Evolutionary conservation across 495 filamentous ascomycete genomes (phyloP), one percentile per base, ranked within the genome.

Genomic region (Aspergillus heteromorphus): DNA sequence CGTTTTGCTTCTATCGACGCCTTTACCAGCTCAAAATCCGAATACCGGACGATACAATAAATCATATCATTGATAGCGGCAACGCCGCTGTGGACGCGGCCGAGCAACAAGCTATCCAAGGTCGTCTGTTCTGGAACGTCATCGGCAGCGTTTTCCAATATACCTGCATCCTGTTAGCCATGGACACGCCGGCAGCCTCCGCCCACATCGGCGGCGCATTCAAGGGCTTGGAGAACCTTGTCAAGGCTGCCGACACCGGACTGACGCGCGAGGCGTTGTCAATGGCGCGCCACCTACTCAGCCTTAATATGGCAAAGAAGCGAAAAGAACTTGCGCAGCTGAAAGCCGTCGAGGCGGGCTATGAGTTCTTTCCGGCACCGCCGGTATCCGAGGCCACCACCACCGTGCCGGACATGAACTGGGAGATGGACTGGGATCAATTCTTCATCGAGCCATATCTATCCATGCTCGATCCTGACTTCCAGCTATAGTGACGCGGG

Each of bases 81-180:
- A 69, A 59, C 14, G 55, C 45, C 11, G 67, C 49, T 51, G 40
- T 70, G 9, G 27, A 53, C 30, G 65, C 67, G 10, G 65, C 65
- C 4, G 45, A 65, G 53, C 59, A 64, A 55, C 58, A 27, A 40
- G 63, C 61, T 4, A 61, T 8, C 31, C 57, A 68, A 45, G 65
- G 67, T 20, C 65, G 27, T 59, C 38, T 68, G 17, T 62, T 67
- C 7, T 70, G 67, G 65, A 70, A 70, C 30, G 63, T 64, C 34
- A 70, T 70, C 1, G 65, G 67, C 27, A 68, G 67, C 31, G 63
- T 68, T 38, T 68, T 68, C 53, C 65, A 70, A 38, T 70, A 68
- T 55, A 23, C 55, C 16, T 68, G 61, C 20, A 40, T 68, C 23
- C 23, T 70, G 25, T 56, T 70, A 41, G 67, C 67, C 29, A 66